A percentile compares a stretch with the other conserved stretches of the same genome.
Conservation (phyloP, 257 asterid genomes). For the Forsythia suspensa region DNA sequence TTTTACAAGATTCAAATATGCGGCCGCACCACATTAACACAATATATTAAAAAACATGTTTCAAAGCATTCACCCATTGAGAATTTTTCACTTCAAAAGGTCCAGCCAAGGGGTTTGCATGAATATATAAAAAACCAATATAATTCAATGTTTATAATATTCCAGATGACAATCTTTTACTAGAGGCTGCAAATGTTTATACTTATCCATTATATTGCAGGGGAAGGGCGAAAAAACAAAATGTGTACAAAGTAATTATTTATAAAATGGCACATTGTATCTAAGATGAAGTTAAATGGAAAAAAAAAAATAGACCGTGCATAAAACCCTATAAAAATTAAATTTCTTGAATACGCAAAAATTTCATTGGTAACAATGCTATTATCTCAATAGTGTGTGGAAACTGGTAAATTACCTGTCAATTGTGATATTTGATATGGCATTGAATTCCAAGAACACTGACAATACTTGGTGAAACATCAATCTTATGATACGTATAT, state of each 20-base stretch:
- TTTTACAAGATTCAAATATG: no score
- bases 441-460: constrained; percentile 16
- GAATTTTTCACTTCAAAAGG: no score
- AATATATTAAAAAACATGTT: no score
- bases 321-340: not conserved
- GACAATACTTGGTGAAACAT: not conserved
- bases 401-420: constrained; percentile 32
- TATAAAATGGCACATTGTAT: no score
- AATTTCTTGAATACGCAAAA: not conserved
- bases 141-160: not conserved
- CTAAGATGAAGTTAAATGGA: not conserved
- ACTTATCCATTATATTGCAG: no score
- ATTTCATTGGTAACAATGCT: no score
- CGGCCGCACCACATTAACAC: no score
- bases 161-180: not conserved
- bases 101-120: no score
- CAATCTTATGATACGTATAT: constrained; percentile 9
- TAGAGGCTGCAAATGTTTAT: not conserved
- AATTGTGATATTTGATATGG: constrained; percentile 12
- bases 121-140: no score
- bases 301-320: not conserved
- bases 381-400: not conserved
- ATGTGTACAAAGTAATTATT: no score
- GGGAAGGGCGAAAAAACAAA: no score
- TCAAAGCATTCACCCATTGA: no score